Evolutionary conservation across 164 flowering plant genomes (phyloP), one percentile per base, ranked within the genome.

Genomic region (Aristolochia californica): DNA sequence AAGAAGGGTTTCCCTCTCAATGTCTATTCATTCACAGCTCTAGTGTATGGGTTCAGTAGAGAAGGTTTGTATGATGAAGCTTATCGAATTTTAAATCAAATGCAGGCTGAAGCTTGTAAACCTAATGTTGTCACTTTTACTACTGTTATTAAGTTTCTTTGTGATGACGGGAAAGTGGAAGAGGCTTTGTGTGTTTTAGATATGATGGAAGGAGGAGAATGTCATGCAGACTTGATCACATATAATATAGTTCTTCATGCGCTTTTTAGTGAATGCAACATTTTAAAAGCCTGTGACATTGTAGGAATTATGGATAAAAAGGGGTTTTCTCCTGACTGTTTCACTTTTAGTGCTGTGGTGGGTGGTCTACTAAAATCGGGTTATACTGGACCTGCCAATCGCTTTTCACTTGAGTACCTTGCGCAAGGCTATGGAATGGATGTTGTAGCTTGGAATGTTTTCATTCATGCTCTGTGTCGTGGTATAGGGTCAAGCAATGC

Each of bases 61-160:
- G 77, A 74, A 58, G 60, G 75, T 40, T 49, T 63, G 44, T 75
- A 71, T 73, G 60, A 66, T 16, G 76, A 75, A 51, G 77, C 69
- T 60, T 66, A 59, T 58, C 53, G 38, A 50, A 61, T 75, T 59
- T 53, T 82, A 18, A 34, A 68, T 20, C 62, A 48, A 51, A 82
- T 82, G 87, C 62, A 62, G 60, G 44, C 10, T 28, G 74, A 73
- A 43, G 78, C 81, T 17, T 70, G 68, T 40, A 62, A 58, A 27
- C 80, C 81, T 55, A 77, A 71, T 68, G 66, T 69, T 56, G 69
- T 68, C 45, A 72, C 77, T 10, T 83, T 73, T 63, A 80, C 88
- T 18, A 57, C 48, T 12, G 16, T 65, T 17, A 28, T 61, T 22
- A 61, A 69, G 55, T 65, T 56, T 53, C 62, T 69, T 38, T 61